phyloP scores from a whole-genome alignment of 768 basidiomycete genomes.

The Nevesoporus exiguus region DNA sequence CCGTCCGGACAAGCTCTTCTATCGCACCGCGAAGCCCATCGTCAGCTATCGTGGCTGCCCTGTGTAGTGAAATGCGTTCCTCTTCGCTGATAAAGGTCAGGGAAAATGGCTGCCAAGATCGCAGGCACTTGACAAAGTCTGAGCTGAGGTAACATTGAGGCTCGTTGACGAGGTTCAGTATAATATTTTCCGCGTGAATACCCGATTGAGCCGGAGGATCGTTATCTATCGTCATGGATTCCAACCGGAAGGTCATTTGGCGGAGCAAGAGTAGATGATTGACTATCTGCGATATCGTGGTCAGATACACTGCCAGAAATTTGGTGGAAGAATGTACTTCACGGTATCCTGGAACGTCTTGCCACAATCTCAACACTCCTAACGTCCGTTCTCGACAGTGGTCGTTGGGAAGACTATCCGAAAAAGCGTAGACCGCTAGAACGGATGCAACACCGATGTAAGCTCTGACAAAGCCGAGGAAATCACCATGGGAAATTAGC shows the following conservation, averaged over 20 bases:
- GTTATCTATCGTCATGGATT: slow-evolving; percentile 66
- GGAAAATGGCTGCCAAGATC: slow-evolving; percentile 58
- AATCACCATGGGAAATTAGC: slow-evolving; percentile 48
- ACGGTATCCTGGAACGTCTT: slow-evolving; percentile 59
- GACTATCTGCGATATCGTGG: slow-evolving; percentile 49
- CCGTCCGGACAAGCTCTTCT: slow-evolving; percentile 47
- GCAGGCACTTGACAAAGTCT: slow-evolving; percentile 56
- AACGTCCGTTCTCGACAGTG: slow-evolving; percentile 61
- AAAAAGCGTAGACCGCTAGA: slow-evolving; percentile 73
- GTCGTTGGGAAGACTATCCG: slow-evolving; percentile 69
- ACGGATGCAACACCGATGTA: slow-evolving; percentile 66
- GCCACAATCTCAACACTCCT: slow-evolving; percentile 45
- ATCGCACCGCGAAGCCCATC: slow-evolving; percentile 62
- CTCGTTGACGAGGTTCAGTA: slow-evolving; percentile 56
- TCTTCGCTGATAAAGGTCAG: slow-evolving; percentile 59
- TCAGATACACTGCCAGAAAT: slow-evolving; percentile 18
- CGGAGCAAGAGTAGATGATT: slow-evolving; percentile 70
- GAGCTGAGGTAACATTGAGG: slow-evolving; percentile 57
- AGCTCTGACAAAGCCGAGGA: slow-evolving; percentile 61
- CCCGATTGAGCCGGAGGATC: slow-evolving; percentile 59
- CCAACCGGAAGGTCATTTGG: slow-evolving; percentile 68
- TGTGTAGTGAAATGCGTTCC: slow-evolving; percentile 55
- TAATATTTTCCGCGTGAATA: slow-evolving; percentile 65
- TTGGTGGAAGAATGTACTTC: slow-evolving; percentile 45
- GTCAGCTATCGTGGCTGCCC: slow-evolving; percentile 64